phyloP scores from a whole-genome alignment of 2,329 filamentous ascomycete species.

The Aspergillus melleus region DNA sequence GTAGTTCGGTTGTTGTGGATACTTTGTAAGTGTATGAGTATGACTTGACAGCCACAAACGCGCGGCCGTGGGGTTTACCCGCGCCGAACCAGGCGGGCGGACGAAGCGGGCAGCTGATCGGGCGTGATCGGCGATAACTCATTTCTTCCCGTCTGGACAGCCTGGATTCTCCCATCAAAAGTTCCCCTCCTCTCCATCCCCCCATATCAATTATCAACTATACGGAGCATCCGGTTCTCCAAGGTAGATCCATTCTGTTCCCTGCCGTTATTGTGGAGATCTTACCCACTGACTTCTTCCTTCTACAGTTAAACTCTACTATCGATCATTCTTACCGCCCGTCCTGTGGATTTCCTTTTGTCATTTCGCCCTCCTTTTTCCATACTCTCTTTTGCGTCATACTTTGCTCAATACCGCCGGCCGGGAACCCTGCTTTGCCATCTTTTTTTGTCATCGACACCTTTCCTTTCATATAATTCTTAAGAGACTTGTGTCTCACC shows the following conservation, averaged over 20 bases:
- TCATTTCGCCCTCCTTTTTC: constrained; percentile 12
- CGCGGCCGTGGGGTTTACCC: background rate
- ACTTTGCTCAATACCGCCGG: constrained; percentile 28
- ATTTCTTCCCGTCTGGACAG: background rate
- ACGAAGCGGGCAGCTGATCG: constrained; percentile 10
- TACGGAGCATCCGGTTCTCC: background rate
- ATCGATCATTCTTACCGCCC: background rate
- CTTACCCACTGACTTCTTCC: background rate
- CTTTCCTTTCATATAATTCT: constrained; percentile 16
- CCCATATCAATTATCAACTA: background rate
- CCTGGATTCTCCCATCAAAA: background rate
- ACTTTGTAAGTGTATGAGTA: background rate
- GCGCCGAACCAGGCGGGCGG: background rate
- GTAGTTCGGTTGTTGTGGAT: too few species aligned
- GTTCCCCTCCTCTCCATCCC: background rate
- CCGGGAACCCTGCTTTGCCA: constrained; percentile 17
- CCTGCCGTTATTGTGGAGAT: background rate
- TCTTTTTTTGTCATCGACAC: constrained; percentile 18
- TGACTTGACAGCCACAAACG: too few species aligned
- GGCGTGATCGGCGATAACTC: constrained; percentile 3
- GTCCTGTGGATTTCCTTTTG: constrained; percentile 1
- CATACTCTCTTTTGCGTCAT: constrained; percentile 39
- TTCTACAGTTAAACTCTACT: background rate
- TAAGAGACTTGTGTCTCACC: constrained; percentile 17
- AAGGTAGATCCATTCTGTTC: constrained; percentile 2